Evolutionary conservation across 2,329 filamentous ascomycete genomes (phyloP), one percentile per base, ranked within the genome.

Genomic region (Tolypocladium album): DNA sequence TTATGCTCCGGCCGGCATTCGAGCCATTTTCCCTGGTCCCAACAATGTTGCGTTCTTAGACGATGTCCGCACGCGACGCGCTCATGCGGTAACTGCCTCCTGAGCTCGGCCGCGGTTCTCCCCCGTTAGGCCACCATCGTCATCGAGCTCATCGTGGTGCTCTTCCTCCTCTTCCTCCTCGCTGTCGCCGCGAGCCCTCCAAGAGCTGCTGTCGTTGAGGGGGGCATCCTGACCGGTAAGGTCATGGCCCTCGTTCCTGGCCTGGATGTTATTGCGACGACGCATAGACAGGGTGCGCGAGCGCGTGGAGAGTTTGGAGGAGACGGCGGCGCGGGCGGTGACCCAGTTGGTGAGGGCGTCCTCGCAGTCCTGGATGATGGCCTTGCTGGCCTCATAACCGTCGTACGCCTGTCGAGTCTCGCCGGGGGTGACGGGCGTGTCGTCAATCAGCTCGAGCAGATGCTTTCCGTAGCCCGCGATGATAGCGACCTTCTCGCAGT

Each of bases 281-380:
- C 92, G 88, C 74, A 92, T 90, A 55, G 90, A 96, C 42, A 97
- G 83, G 20, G 88, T 95, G 67, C 92, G 90, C 47, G 93, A 86
- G 61, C 94, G 90, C 22, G 87, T 89, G 5, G 91, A 96, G 56
- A 99, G 85, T 74, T 90, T 92, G 64, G 92, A 88, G 60, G 83
- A 88, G 67, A 99, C 92, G 55, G 90, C 88, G 7, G 94, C 93
- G 71, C 95, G 94, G 69, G 91, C 88, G 61, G 86, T 84, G 45
- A 97, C 92, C 94, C 94, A 99, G 81, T 96, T 97, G 73, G 92
- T 97, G 62, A 99, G 86, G 1, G 94, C 85, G 72, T 97, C 92
- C 77, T 99, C 94, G 75, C 94, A 99, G 76, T 99, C 94, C 78
- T 99, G 94, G 70, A 99, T 97, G 76, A 99, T 97, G 64, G 89